phyloP scores from a whole-genome alignment of 768 basidiomycete genomes.

The Ramaria sp. region DNA sequence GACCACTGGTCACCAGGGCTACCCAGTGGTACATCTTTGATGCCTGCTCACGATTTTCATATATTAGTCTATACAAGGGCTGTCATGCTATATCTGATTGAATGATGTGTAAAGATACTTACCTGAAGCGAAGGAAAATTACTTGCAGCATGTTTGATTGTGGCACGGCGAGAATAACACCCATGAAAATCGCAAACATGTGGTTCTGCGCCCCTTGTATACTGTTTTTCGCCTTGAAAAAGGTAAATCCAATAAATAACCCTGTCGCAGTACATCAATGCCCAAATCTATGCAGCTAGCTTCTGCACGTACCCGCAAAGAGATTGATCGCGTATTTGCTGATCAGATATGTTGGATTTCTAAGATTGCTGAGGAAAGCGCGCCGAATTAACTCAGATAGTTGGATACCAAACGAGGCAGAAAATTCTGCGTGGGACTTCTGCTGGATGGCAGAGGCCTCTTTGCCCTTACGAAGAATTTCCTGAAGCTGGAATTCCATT shows the following conservation, averaged over 20 bases:
- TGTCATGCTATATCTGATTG: background rate
- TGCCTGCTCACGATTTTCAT: constrained; percentile 3
- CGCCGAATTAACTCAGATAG: constrained; percentile 33
- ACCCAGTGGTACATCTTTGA: constrained; percentile 9
- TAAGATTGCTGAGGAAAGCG: constrained; percentile 37
- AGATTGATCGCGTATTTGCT: constrained; percentile 32
- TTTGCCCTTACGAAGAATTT: constrained; percentile 28
- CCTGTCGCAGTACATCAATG: constrained; percentile 19
- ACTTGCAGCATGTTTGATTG: constrained; percentile 51
- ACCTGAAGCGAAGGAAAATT: constrained; percentile 47
- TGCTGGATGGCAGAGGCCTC: constrained; percentile 20
- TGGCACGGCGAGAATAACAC: constrained; percentile 31
- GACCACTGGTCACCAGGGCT: background rate
- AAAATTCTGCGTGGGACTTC: constrained; percentile 30
- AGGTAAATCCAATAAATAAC: constrained; percentile 44
- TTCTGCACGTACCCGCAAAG: constrained; percentile 2
- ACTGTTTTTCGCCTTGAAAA: constrained; percentile 43
- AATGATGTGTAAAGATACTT: constrained; percentile 23
- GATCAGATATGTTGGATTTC: constrained; percentile 43
- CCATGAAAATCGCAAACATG: constrained; percentile 36
- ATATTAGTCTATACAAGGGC: background rate
- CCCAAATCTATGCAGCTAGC: background rate
- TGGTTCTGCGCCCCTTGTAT: constrained; percentile 56
- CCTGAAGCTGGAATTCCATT: constrained; percentile 41
- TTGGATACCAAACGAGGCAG: constrained; percentile 45